Conservation (phyloP, 371 early-diverging fungal species). For the Syncephalastrum sp. region DNA sequence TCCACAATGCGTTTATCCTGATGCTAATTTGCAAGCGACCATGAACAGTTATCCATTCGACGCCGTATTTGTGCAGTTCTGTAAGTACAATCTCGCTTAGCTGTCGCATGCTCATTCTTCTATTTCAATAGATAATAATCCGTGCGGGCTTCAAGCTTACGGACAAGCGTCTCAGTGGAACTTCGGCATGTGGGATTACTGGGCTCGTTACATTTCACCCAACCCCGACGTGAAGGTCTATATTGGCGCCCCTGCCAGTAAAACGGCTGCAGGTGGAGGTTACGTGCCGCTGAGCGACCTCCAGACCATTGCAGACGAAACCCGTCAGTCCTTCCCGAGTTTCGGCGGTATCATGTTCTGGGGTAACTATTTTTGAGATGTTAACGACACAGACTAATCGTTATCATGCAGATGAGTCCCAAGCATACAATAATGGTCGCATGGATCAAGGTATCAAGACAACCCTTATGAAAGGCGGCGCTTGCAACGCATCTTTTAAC, state of each 20-base stretch:
- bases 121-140: conserved; percentile 59
- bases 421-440: conserved; percentile 36
- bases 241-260: conserved; percentile 63
- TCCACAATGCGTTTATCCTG: conserved; percentile 77
- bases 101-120: not conserved
- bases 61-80: conserved; percentile 73
- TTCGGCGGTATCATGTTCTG: conserved; percentile 71
- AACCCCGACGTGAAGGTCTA: conserved; percentile 60
- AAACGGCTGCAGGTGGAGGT: conserved; percentile 56
- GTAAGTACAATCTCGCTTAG: conserved; percentile 18
- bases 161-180: conserved; percentile 43
- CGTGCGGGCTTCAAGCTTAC: conserved; percentile 60
- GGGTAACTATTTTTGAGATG: conserved; percentile 25
- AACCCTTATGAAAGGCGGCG: conserved; percentile 17
- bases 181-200: conserved; percentile 62
- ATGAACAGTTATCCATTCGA: conserved; percentile 62
- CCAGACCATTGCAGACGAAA: conserved; percentile 23
- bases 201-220: conserved; percentile 57
- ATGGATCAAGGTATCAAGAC: conserved; percentile 28
- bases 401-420: conserved; percentile 36
- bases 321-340: conserved; percentile 36
- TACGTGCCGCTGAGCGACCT: conserved; percentile 40
- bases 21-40: conserved; percentile 52
- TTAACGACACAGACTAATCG: conserved; percentile 1
- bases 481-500: conserved; percentile 23